Evolutionary conservation across 2,329 filamentous ascomycete species (phyloP).

Genomic region (Aspergillus persii): DNA sequence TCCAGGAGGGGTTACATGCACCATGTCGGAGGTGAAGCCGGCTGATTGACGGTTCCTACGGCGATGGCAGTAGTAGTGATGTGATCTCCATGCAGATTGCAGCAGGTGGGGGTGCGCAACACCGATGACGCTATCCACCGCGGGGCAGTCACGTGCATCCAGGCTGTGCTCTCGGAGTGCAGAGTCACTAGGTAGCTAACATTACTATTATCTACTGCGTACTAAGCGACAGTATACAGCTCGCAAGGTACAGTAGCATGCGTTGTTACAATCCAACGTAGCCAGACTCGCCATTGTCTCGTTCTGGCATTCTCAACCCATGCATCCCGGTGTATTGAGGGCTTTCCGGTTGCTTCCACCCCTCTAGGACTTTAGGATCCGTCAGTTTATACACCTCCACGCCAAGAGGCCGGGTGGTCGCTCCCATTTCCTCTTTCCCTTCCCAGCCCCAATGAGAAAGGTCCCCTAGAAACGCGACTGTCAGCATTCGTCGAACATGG

Average conservation of each 20-base stretch:
- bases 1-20: not conserved
- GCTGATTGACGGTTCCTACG: not conserved
- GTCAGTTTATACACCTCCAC: conserved; percentile 69
- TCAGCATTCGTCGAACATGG: conserved; percentile 15
- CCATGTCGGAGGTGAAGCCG: not conserved
- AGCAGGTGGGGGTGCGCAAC: not conserved
- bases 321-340: conserved; percentile 66
- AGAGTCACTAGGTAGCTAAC: too few relatives aligned
- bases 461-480: conserved; percentile 51
- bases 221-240: too few relatives aligned
- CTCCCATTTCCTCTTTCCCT: conserved; percentile 56
- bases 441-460: conserved; percentile 80
- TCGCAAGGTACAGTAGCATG: too few relatives aligned
- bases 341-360: conserved; percentile 61
- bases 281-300: conserved; percentile 27
- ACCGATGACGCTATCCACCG: not conserved
- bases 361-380: conserved; percentile 54
- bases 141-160: conserved; percentile 13
- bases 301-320: conserved; percentile 56
- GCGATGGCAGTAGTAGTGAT: not conserved
- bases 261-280: conserved; percentile 24
- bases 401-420: conserved; percentile 70
- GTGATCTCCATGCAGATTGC: not conserved
- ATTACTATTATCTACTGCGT: too few relatives aligned
- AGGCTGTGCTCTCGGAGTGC: not conserved